Percentiles rank a stretch among this genome's conserved stretches.
phyloP scores from a whole-genome alignment of 2,329 filamentous ascomycete species.

The Penicillium palitans region DNA sequence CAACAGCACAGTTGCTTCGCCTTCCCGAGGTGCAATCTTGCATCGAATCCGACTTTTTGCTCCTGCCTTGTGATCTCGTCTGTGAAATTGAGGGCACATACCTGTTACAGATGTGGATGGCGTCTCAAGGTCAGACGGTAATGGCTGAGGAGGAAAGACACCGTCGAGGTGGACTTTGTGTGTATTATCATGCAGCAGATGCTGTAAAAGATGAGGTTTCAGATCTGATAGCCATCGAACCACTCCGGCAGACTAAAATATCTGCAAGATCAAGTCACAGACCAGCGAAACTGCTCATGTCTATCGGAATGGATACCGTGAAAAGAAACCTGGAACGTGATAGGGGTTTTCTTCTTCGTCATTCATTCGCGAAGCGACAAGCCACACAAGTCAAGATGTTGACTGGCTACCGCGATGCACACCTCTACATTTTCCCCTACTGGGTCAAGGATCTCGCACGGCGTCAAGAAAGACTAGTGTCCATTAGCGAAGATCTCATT shows the following conservation, averaged over 20 bases:
- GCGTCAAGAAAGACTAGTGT: background rate
- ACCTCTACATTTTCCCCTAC: conserved; percentile 4
- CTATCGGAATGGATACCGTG: background rate
- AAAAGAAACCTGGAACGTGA: background rate
- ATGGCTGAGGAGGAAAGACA: background rate
- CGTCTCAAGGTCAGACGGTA: background rate
- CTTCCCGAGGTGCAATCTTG: conserved; percentile 2
- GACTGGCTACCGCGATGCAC: conserved; percentile 2
- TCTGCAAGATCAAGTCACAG: background rate
- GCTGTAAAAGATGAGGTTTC: background rate
- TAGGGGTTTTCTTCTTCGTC: background rate
- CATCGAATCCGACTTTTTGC: background rate
- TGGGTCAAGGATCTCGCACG: conserved; percentile 1
- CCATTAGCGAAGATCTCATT: conserved; percentile 1
- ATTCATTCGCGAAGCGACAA: background rate
- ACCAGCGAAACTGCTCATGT: background rate
- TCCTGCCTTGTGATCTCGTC: conserved; percentile 6
- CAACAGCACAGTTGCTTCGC: conserved; percentile 2
- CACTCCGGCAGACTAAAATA: background rate
- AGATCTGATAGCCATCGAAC: conserved; percentile 1
- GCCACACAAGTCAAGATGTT: background rate
- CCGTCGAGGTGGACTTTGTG: background rate
- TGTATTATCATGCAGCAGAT: background rate
- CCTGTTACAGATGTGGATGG: background rate
- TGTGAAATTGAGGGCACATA: background rate